Conservation (phyloP, 78 protist species). For the Dictyostelium purpureum region DNA sequence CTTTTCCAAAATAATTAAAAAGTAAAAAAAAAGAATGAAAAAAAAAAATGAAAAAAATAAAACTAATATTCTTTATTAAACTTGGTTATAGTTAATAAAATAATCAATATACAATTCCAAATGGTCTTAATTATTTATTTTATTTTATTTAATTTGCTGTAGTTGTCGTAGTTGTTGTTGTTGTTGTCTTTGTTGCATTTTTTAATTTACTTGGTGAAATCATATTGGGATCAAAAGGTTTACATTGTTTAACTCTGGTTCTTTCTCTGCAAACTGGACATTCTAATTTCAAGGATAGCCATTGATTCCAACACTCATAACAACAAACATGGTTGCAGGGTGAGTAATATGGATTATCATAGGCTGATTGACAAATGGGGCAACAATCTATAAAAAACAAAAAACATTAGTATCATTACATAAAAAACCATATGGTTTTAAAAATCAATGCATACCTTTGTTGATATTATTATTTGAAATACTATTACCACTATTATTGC, state of each 20-base stretch:
- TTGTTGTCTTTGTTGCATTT: background rate
- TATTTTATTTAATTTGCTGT: too few species aligned
- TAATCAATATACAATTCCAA: background rate
- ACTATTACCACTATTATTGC: too few species aligned
- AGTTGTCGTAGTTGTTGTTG: background rate
- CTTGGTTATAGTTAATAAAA: too few species aligned
- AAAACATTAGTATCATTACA: background rate
- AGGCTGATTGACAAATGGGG: slow-evolving; percentile 50
- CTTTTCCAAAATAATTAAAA: slow-evolving; percentile 27
- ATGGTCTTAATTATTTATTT: too few species aligned
- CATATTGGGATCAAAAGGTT: too few species aligned
- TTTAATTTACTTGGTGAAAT: too few species aligned
- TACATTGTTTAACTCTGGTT: slow-evolving; percentile 50
- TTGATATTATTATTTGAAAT: background rate
- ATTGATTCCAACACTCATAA: slow-evolving; percentile 62
- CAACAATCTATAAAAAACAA: background rate
- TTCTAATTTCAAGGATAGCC: slow-evolving; percentile 63
- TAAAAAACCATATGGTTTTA: too few species aligned
- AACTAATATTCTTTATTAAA: too few species aligned
- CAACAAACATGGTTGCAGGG: slow-evolving; percentile 55
- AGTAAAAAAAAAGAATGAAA: background rate
- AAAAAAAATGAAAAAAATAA: background rate
- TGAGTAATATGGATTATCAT: slow-evolving; percentile 23
- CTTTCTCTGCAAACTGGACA: slow-evolving; percentile 73
- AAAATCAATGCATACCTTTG: background rate